Evolutionary conservation across 257 asterid species (phyloP), one percentile per base, ranked within the genome.

Genomic region (Haberlea rhodopensis): DNA sequence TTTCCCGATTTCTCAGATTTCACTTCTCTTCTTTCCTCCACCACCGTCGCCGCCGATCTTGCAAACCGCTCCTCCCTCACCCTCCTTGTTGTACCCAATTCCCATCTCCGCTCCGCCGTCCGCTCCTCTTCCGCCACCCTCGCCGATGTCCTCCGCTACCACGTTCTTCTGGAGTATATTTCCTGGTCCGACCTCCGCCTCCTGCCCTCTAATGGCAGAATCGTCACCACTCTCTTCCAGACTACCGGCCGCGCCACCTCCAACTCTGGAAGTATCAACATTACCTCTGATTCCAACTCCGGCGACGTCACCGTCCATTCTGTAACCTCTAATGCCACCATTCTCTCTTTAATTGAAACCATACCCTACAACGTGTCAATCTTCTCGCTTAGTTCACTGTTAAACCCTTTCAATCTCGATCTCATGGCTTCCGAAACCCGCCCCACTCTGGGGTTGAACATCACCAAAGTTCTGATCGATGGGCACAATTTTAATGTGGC

Each of bases 401-500:
- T 90, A 4, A 71, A 80, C 19, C 97, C 97, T 4, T 72, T 66
- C 70, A 77, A 79, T 24, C 70, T 83, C 58, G 81, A 86, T 73
- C 83, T 91, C 26, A 83, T 86, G 90, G 94, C 96, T 18, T 88
- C 96, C 20, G 97, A 88, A 34, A 81, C 90, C 0, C 82, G 94
- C 16, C 96, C 97, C 2, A 87, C 89, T 22, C 75, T 78, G n/a
- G 97, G 87, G 4, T 72, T 91, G 15, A 91, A 88, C 76, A 91
- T 91, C 18, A 91, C 96, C 8, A 80, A 79, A 63, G 85, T 85
- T 11, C 80, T 91, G 16, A 72, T 88, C 40, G 94, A 88, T 73
- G 97, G 89, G 53, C 97, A 91, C 68, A 70, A 73, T 49, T 91
- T 91, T 78, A 91, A 91, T 20, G 95, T 91, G 0, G 97, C 95